phyloP scores from a whole-genome alignment of 1,139 yeast genomes.

The Candida sojae region DNA sequence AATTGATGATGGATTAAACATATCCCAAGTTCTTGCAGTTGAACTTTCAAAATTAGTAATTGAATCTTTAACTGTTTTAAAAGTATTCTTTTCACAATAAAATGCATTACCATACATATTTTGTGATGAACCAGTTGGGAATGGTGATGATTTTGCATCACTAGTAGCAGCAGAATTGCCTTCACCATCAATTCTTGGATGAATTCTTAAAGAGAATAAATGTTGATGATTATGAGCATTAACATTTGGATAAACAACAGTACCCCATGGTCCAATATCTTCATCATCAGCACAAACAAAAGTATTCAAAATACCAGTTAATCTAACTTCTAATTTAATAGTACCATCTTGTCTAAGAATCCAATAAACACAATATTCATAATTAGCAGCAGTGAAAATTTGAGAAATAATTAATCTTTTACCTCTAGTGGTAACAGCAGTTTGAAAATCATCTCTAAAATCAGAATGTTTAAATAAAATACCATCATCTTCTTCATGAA shows the following conservation, averaged over 20 bases:
- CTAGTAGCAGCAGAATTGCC: constrained; percentile 71
- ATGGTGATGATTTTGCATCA: constrained; percentile 63
- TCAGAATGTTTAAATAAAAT: constrained; percentile 78
- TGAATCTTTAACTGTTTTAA: constrained; percentile 70
- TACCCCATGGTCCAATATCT: constrained; percentile 74
- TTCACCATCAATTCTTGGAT: constrained; percentile 81
- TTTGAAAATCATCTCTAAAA: constrained; percentile 77
- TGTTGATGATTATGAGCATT: constrained; percentile 89
- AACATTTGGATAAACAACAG: constrained; percentile 75
- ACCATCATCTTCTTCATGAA: constrained; percentile 86
- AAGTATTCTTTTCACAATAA: constrained; percentile 60
- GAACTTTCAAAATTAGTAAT: constrained; percentile 61
- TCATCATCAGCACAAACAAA: constrained; percentile 63
- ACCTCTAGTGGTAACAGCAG: constrained; percentile 74
- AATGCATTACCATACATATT: constrained; percentile 77
- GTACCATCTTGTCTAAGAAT: constrained; percentile 82
- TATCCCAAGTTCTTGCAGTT: constrained; percentile 76
- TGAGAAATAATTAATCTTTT: constrained; percentile 73
- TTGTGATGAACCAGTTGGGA: constrained; percentile 63
- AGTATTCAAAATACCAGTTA: constrained; percentile 81
- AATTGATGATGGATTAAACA: constrained; percentile 67
- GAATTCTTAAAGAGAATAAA: constrained; percentile 74
- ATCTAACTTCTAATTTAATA: constrained; percentile 72
- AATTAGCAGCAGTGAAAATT: constrained; percentile 83
- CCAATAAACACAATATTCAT: constrained; percentile 85